Conservation (phyloP, 2,329 filamentous ascomycete genomes). For the Dryadomyces quercivorus region DNA sequence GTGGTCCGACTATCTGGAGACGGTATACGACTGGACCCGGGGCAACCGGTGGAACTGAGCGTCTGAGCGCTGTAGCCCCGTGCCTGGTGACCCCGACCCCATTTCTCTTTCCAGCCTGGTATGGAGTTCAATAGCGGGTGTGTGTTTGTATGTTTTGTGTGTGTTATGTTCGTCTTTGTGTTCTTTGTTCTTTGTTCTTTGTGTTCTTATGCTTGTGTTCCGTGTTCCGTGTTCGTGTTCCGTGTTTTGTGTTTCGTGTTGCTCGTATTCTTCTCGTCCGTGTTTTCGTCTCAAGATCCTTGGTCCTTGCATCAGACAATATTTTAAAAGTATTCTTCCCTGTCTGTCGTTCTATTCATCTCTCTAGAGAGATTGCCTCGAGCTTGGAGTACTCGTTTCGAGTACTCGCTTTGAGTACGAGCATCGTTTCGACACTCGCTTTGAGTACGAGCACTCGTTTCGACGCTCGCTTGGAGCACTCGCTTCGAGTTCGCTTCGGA, state of each 20-base stretch:
- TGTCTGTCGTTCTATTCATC: too few relatives aligned
- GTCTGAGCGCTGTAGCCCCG: background rate
- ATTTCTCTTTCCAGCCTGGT: background rate
- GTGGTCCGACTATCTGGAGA: conserved; percentile 16
- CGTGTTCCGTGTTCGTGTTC: background rate
- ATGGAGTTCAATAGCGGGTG: too few relatives aligned
- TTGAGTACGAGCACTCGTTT: too few relatives aligned
- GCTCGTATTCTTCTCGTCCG: background rate
- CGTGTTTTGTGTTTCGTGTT: background rate
- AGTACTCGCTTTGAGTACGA: too few relatives aligned
- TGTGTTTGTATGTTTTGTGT: background rate
- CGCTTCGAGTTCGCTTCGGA: too few relatives aligned
- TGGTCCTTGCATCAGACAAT: too few relatives aligned
- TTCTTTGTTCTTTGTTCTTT: background rate
- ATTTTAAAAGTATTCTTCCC: too few relatives aligned
- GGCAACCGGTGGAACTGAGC: conserved; percentile 11
- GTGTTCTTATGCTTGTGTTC: background rate
- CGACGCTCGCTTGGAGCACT: too few relatives aligned
- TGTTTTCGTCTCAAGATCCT: too few relatives aligned
- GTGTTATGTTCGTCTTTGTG: background rate
- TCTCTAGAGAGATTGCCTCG: too few relatives aligned
- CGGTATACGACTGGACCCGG: conserved; percentile 13
- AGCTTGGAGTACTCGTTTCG: too few relatives aligned
- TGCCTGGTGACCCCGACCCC: background rate
- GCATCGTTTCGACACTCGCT: too few relatives aligned